Evolutionary conservation across 78 protist genomes (phyloP).

Genomic region (Dictyostelium firmibasis): DNA sequence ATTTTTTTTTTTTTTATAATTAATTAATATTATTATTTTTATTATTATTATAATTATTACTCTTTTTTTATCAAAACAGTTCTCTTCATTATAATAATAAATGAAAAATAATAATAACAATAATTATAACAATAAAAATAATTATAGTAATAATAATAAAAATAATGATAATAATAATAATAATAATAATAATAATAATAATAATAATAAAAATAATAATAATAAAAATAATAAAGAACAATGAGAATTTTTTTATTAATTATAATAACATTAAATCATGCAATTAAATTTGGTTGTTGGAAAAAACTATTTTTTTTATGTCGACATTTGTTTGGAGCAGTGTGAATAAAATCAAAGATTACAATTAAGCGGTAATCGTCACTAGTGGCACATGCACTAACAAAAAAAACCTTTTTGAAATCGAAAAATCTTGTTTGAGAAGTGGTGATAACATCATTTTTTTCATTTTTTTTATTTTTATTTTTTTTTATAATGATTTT

Average conservation of each 20-base stretch:
- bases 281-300: neutral
- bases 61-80: neutral
- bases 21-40: too few species aligned
- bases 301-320: neutral
- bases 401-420: neutral
- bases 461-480: neutral
- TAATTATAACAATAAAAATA: neutral
- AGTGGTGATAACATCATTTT: neutral
- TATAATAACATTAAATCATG: neutral
- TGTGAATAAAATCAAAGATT: neutral
- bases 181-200: too few species aligned
- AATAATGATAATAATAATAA: too few species aligned
- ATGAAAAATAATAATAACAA: neutral
- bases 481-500: neutral
- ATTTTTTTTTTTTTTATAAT: too few species aligned
- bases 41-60: neutral
- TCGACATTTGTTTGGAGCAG: neutral
- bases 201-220: neutral
- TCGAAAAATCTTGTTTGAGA: neutral
- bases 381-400: neutral
- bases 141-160: neutral
- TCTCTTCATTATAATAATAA: neutral
- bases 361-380: neutral
- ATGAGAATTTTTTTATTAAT: neutral
- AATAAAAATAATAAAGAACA: neutral